Evolutionary conservation across 176 grass and related monocot genomes (phyloP), one percentile per base, ranked within the genome.

Genomic region (Juncus inflexus): DNA sequence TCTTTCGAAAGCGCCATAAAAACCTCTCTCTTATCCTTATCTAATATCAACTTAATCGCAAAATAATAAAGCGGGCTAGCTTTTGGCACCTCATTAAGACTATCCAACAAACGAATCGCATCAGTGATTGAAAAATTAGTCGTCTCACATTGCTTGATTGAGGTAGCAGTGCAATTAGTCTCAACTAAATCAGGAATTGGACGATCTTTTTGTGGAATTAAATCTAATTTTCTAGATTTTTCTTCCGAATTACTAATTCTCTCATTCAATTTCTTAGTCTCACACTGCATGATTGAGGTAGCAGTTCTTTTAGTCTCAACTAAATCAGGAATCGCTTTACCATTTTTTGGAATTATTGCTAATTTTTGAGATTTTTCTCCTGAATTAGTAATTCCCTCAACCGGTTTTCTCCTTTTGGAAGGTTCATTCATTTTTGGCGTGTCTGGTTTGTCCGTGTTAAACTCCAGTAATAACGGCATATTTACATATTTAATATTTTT

Each of bases 1-100:
- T 77, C 74, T 0, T 61, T 61, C 6, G 74, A 12, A 4, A 77
- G 62, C 2, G 74, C 74, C 50, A 77, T 52, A 50, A 77, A 77
- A 3, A 77, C 47, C 52, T 77, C 74, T 15, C 74, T 36, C 52
- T 77, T 77, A 60, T 77, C 74, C 63, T 16, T 77, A 58, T 77
- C 16, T 14, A 77, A 59, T 55, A 77, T 77, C 35, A 77, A 57
- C 52, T 77, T 77, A 59, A 66, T 77, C 4, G 74, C 74, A 58
- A 77, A 77, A 77, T 68, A 77, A 49, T 77, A 77, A 65, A 77
- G 74, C 6, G 52, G 5, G 50, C 62, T 66, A 41, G 74, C 74
- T 67, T 77, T 77, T 6, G 74, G 74, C 9, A 77, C 55, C 35
- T 77, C 74, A 35, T 10, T 36, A 15, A 77, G 66, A 28, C 74